phyloP scores from a whole-genome alignment of 2,329 filamentous ascomycete genomes.

The Phialophora tarda region DNA sequence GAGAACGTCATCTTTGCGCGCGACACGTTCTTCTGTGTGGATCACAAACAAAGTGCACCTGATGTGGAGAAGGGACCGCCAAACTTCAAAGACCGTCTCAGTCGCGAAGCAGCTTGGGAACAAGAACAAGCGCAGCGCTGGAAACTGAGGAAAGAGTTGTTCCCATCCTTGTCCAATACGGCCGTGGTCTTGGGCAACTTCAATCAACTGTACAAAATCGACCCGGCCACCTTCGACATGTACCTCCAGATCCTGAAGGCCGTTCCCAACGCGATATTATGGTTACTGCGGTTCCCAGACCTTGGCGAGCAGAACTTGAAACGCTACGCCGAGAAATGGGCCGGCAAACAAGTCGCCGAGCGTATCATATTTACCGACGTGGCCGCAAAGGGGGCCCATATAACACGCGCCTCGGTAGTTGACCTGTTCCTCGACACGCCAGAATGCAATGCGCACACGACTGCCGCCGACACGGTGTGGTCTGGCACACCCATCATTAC shows the following conservation, averaged over 20 bases:
- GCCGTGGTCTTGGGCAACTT: slow-evolving; percentile 95
- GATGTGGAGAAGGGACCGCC: slow-evolving; percentile 55
- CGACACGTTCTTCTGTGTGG: slow-evolving; percentile 97
- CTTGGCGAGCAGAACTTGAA: slow-evolving; percentile 85
- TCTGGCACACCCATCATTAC: slow-evolving; percentile 92
- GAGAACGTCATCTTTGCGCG: slow-evolving; percentile 96
- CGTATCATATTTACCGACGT: slow-evolving; percentile 96
- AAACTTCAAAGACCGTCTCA: slow-evolving; percentile 48
- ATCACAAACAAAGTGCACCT: slow-evolving; percentile 87
- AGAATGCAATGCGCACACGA: slow-evolving; percentile 98
- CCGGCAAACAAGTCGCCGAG: slow-evolving; percentile 79
- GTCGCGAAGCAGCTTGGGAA: slow-evolving; percentile 74
- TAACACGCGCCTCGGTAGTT: slow-evolving; percentile 85
- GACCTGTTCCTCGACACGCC: slow-evolving; percentile 97
- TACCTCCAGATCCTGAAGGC: slow-evolving; percentile 90
- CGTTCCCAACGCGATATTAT: slow-evolving; percentile 86
- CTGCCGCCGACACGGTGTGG: slow-evolving; percentile 95
- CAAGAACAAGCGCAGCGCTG: slow-evolving; percentile 82
- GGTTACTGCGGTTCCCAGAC: slow-evolving; percentile 96
- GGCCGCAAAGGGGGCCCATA: slow-evolving; percentile 91
- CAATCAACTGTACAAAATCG: slow-evolving; percentile 99
- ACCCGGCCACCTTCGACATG: slow-evolving; percentile 92
- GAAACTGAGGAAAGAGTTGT: slow-evolving; percentile 91
- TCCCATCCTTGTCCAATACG: slow-evolving; percentile 80
- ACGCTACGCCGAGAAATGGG: slow-evolving; percentile 81